phyloP scores from a whole-genome alignment of 768 basidiomycete genomes.

The Rhodotorula sphaerocarpa region DNA sequence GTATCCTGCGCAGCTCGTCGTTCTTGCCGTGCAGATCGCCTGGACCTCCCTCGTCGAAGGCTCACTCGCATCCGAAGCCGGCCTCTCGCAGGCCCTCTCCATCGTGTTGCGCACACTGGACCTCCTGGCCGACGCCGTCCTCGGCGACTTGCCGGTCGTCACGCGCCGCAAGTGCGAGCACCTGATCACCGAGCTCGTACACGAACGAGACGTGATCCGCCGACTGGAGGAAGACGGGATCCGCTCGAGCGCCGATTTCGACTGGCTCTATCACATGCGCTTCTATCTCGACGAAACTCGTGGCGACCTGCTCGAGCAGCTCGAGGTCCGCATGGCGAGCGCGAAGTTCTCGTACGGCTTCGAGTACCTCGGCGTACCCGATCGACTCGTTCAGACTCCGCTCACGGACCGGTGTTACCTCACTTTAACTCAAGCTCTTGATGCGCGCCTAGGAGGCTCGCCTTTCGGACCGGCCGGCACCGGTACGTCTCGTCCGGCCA shows the following conservation, averaged over 20 bases:
- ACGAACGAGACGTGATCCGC: slow-evolving; percentile 90
- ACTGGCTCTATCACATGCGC: slow-evolving; percentile 97
- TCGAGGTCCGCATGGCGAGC: slow-evolving; percentile 76
- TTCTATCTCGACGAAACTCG: slow-evolving; percentile 72
- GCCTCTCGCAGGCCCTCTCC: slow-evolving; percentile 56
- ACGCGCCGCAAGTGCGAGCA: slow-evolving; percentile 98
- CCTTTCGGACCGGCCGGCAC: slow-evolving; percentile 99
- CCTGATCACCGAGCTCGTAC: slow-evolving; percentile 95
- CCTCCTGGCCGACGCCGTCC: slow-evolving; percentile 89
- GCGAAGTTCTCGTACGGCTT: slow-evolving; percentile 93
- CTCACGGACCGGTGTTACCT: slow-evolving; percentile 94
- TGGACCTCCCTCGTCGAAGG: slow-evolving; percentile 82
- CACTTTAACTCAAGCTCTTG: slow-evolving; percentile 88
- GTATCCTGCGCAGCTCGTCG: slow-evolving; percentile 91
- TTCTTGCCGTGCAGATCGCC: slow-evolving; percentile 85
- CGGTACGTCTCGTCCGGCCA: slow-evolving; percentile 49
- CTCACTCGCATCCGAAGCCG: slow-evolving; percentile 53
- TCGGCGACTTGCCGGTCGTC: slow-evolving; percentile 76
- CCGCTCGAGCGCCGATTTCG: slow-evolving; percentile 62
- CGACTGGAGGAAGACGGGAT: slow-evolving; percentile 61
- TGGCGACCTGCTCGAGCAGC: slow-evolving; percentile 70
- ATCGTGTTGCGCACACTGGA: slow-evolving; percentile 77
- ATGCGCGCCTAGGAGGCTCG: slow-evolving; percentile 89
- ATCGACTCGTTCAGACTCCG: slow-evolving; percentile 94
- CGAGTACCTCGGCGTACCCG: slow-evolving; percentile 96